Evolutionary conservation across 345 rosid species (phyloP).

Genomic region (Lagerstroemia speciosa): DNA sequence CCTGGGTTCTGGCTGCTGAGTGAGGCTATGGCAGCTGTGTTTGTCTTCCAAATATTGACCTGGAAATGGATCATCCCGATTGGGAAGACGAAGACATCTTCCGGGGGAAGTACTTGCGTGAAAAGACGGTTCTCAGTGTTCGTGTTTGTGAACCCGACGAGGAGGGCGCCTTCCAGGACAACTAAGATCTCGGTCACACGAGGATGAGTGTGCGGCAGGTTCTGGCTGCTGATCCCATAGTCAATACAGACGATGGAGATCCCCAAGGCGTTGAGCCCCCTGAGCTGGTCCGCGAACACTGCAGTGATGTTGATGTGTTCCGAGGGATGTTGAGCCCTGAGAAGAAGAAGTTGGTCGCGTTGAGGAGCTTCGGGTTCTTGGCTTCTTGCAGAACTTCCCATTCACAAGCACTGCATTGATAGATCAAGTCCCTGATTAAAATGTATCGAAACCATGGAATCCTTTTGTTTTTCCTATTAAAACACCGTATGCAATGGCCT

Average conservation of each 20-base stretch:
- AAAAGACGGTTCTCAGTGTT: constrained; percentile 20
- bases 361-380: constrained; percentile 16
- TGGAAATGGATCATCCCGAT: too few relatives aligned
- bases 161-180: constrained; percentile 26
- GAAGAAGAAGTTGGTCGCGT: constrained; percentile 12
- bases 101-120: constrained; percentile 18
- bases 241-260: constrained; percentile 22
- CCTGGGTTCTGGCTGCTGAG: too few relatives aligned
- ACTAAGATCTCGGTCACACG: constrained; percentile 21
- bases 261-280: constrained; percentile 20
- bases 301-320: constrained; percentile 15
- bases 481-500: too few relatives aligned
- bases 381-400: constrained; percentile 24
- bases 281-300: constrained; percentile 2
- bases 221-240: constrained; percentile 14
- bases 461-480: background rate
- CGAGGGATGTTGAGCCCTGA: constrained; percentile 15
- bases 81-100: too few relatives aligned
- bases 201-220: constrained; percentile 32
- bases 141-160: constrained; percentile 32
- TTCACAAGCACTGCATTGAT: constrained; percentile 19
- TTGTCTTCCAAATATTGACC: too few relatives aligned
- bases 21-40: too few relatives aligned
- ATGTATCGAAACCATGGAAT: too few relatives aligned
- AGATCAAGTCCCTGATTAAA: background rate